Conservation (phyloP, 768 basidiomycete species). For the Naganishia randhawae region DNA sequence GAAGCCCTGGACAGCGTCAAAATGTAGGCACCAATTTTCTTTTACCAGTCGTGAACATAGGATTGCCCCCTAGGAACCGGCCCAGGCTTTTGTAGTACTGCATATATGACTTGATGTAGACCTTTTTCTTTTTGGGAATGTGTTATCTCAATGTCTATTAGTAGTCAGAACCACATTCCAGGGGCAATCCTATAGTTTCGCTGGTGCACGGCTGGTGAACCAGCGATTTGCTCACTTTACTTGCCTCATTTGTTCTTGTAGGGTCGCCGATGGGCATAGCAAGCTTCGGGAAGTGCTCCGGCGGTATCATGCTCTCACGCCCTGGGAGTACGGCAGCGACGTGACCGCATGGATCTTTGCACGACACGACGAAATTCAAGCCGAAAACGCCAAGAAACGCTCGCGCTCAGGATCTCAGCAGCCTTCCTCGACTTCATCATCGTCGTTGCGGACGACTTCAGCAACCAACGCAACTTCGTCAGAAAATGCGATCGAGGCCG, state of each 20-base stretch:
- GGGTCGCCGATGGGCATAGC: not conserved
- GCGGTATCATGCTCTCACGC: not conserved
- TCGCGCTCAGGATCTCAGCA: not conserved
- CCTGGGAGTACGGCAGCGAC: constrained; percentile 8
- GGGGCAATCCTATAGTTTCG: constrained; percentile 1
- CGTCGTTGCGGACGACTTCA: no score
- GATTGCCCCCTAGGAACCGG: not conserved
- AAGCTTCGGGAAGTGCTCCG: not conserved
- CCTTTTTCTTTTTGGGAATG: not conserved
- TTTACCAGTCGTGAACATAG: not conserved
- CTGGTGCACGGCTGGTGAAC: not conserved
- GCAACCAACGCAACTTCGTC: not conserved
- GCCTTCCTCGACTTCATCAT: not conserved
- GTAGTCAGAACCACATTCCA: no score
- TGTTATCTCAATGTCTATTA: not conserved
- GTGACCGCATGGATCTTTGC: constrained; percentile 2
- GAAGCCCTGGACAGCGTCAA: constrained; percentile 4
- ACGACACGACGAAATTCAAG: not conserved
- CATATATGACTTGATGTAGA: not conserved
- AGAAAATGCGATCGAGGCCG: constrained; percentile 14
- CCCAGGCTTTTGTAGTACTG: not conserved
- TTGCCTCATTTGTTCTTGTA: not conserved
- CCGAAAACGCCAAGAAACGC: not conserved
- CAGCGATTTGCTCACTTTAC: not conserved
- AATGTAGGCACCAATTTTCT: constrained; percentile 3